Percentiles rank a stretch among this genome's conserved stretches.
phyloP scores from a whole-genome alignment of 768 basidiomycete species.

The Filobasidium floriforme region DNA sequence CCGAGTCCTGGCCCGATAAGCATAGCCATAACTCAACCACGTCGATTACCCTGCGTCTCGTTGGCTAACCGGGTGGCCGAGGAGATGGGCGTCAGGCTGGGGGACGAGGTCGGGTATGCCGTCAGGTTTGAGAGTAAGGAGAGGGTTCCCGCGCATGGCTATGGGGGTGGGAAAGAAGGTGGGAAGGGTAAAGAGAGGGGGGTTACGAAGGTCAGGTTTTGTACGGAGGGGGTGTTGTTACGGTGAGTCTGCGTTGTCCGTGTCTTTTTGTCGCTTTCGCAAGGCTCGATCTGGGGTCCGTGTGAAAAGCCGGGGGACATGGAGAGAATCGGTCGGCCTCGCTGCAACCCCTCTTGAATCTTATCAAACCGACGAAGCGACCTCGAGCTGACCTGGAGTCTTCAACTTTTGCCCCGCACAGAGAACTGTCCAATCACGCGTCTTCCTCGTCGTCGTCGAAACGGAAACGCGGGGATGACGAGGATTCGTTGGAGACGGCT shows the following conservation, averaged over 20 bases:
- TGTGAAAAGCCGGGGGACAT: too few species aligned
- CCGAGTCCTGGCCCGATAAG: too few species aligned
- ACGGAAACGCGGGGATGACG: not conserved
- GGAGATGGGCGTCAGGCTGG: conserved; percentile 38
- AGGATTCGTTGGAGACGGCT: not conserved
- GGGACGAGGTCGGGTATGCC: conserved; percentile 42
- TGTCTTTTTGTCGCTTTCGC: too few species aligned
- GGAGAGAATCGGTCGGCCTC: too few species aligned
- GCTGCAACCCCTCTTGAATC: too few species aligned
- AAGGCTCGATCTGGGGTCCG: too few species aligned
- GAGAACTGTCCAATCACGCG: not conserved
- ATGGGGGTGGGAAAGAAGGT: not conserved
- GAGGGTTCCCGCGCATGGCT: not conserved
- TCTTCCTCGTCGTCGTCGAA: not conserved
- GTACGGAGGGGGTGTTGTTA: conserved; percentile 43
- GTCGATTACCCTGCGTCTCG: conserved; percentile 39
- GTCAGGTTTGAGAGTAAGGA: conserved; percentile 41
- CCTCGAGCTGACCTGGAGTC: too few species aligned
- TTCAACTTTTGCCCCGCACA: too few species aligned
- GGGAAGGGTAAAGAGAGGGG: conserved; percentile 13
- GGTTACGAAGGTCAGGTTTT: conserved; percentile 34
- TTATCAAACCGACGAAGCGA: too few species aligned
- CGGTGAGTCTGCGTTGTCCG: conserved; percentile 26
- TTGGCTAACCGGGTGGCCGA: conserved; percentile 37
- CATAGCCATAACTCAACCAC: conserved; percentile 41